Evolutionary conservation across 345 rosid species (phyloP), one percentile per base, ranked within the genome.

Genomic region (Psidium friedrichsthalianum): DNA sequence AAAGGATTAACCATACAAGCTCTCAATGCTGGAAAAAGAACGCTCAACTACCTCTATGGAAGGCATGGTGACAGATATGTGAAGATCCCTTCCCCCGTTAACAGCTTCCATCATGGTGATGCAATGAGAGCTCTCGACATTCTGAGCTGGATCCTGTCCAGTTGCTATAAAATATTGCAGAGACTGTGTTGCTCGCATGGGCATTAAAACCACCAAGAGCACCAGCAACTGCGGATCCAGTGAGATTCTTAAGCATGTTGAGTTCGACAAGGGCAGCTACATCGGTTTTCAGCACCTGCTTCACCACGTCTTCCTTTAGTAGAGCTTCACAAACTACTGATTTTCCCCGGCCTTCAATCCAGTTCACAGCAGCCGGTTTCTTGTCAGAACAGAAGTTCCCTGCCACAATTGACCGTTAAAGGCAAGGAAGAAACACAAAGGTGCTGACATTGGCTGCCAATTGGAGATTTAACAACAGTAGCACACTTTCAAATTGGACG

Each of bases 301-400:
- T 94, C 80, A 95, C 96, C 4, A 91, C 91, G 76, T 92, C 96
- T 82, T 91, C 98, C 86, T 86, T 92, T 74, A 95, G 94, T 20
- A 85, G 89, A 21, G 95, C 98, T 94, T 94, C 98, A 8, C 96
- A 95, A 11, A 95, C 96, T 59, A 95, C 93, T 22, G 98, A 95
- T 85, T 95, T 94, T 3, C 97, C 97, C n/a, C 96, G 93, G 69
- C 97, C 98, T 86, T 94, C 95, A 20, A 95, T 95, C 97, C 97
- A 95, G 88, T 95, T 95, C 82, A 95, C 95, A 52, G 98, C 98
- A 29, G 98, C 96, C 4, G 97, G 92, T 86, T 95, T 95, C 91
- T 95, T 95, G 88, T 95, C 98, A 51, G 98, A 93, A 87, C 98
- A 95, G 52, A 85, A 93, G 61, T 95, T 95, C 74, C 97, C 96